A percentile compares a stretch with the other conserved stretches of the same genome.
Evolutionary conservation across 2,329 filamentous ascomycete genomes (phyloP).

Genomic region (Penicillium sp.): DNA sequence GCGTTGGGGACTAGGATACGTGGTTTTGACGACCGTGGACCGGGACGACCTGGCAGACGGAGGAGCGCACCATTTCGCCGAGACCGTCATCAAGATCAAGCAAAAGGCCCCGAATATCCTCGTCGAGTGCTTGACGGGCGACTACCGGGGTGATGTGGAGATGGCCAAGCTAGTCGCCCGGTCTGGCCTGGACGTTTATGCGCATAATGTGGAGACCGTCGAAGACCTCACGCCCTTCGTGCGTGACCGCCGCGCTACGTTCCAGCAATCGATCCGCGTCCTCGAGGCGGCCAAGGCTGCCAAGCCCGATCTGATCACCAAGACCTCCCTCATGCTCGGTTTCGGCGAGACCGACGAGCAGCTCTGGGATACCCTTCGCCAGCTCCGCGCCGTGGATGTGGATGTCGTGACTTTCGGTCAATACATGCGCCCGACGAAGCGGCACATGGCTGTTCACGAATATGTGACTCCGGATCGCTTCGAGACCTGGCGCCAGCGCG

Average conservation of each 20-base stretch:
- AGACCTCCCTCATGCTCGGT: conserved; percentile 96
- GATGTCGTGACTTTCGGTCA: conserved; percentile 99
- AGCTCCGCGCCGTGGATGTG: conserved; percentile 74
- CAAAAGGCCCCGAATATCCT: conserved; percentile 56
- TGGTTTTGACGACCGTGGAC: conserved; percentile 90
- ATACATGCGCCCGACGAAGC: conserved; percentile 98
- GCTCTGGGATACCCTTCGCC: conserved; percentile 72
- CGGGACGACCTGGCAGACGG: conserved; percentile 89
- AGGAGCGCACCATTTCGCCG: conserved; percentile 83
- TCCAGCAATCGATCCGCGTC: conserved; percentile 78
- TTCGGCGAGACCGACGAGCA: conserved; percentile 89
- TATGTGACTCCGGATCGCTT: conserved; percentile 91
- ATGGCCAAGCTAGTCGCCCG: conserved; percentile 81
- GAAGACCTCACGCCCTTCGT: conserved; percentile 88
- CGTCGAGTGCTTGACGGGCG: conserved; percentile 61
- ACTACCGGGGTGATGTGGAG: conserved; percentile 79
- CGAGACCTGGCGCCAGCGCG: conserved; percentile 84
- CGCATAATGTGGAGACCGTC: conserved; percentile 94
- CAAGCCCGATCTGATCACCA: conserved; percentile 80
- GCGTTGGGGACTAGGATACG: conserved; percentile 92
- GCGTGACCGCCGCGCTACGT: conserved; percentile 83
- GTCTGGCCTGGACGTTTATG: conserved; percentile 91
- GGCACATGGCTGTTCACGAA: conserved; percentile 93
- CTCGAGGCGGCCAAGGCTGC: conserved; percentile 77
- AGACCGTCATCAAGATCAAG: conserved; percentile 94